phyloP scores from a whole-genome alignment of 1,139 yeast genomes.

The Petasospora rhodanensis region DNA sequence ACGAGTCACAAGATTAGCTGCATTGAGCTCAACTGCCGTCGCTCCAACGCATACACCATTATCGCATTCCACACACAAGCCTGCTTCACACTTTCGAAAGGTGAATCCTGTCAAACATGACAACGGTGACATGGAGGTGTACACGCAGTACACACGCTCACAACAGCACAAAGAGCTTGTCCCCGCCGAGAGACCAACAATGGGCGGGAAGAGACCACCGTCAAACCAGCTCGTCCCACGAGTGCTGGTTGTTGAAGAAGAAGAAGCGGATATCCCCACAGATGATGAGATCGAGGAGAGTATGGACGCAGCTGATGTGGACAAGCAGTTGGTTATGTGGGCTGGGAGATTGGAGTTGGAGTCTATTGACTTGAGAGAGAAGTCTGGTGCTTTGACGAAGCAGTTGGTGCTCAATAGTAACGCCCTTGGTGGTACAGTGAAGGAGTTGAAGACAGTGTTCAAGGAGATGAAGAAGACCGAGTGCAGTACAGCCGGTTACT shows the following conservation, averaged over 20 bases:
- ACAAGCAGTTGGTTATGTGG: slow-evolving; percentile 37
- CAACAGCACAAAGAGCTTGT: no score
- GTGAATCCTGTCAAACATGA: no score
- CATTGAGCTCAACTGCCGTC: no score
- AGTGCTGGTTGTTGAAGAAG: neutral
- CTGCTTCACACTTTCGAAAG: no score
- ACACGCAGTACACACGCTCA: no score
- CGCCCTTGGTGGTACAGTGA: slow-evolving; percentile 12
- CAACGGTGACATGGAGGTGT: no score
- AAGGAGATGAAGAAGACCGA: neutral
- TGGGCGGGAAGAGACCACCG: no score
- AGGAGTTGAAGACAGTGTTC: slow-evolving; percentile 8
- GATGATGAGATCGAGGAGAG: slow-evolving; percentile 5
- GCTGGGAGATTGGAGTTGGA: slow-evolving; percentile 43
- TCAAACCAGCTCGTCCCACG: no score
- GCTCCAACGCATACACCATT: no score
- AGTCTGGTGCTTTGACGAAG: slow-evolving; percentile 28
- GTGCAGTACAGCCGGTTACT: neutral
- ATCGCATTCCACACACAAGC: no score
- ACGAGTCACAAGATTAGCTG: no score
- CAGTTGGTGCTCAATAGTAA: slow-evolving; percentile 22
- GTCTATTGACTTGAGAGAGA: slow-evolving; percentile 35
- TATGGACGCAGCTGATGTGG: slow-evolving; percentile 26
- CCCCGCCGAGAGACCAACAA: no score
- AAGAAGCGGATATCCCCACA: neutral